A percentile compares a stretch with the other conserved stretches of the same genome.
Evolutionary conservation across 2,329 filamentous ascomycete genomes (phyloP).

Genomic region (Neocucurbitaria cava): DNA sequence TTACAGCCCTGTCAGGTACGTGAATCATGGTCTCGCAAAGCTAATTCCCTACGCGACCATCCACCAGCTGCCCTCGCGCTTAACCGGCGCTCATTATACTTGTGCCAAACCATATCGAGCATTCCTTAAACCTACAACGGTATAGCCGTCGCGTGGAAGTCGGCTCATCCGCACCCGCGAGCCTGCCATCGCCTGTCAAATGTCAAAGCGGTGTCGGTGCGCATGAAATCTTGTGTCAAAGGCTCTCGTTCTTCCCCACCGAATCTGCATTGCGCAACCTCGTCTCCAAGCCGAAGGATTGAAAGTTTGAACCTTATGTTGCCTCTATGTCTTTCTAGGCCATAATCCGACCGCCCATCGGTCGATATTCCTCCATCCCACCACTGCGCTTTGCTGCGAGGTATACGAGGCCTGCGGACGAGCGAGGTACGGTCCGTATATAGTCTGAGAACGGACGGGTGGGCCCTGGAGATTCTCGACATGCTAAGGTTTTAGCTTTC

Average conservation of each 20-base stretch:
- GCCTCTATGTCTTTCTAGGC: not conserved
- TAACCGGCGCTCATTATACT: constrained; percentile 1
- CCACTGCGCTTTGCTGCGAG: not conserved
- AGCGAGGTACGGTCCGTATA: constrained; percentile 7
- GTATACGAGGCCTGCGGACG: not conserved
- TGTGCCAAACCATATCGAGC: not conserved
- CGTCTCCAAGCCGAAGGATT: constrained; percentile 13
- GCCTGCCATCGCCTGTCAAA: not conserved
- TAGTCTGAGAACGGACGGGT: constrained; percentile 5
- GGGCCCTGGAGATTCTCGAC: not conserved
- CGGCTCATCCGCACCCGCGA: constrained; percentile 1
- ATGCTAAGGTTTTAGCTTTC: not conserved
- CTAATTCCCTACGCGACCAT: constrained; percentile 1
- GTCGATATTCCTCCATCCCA: not conserved
- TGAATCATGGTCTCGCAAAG: constrained; percentile 15
- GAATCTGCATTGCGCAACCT: constrained; percentile 15
- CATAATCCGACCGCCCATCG: not conserved
- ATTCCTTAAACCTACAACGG: not conserved
- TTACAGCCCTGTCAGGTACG: constrained; percentile 6
- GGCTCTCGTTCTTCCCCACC: constrained; percentile 1
- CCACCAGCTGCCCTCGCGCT: not conserved
- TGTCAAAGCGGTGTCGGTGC: not conserved
- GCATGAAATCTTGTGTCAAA: not conserved
- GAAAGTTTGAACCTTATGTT: constrained; percentile 10
- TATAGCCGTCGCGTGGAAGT: constrained; percentile 6